Percentiles rank a stretch among this genome's conserved stretches.
Conservation (phyloP, 2,329 filamentous ascomycete species). For the Alternaria gansuensis region DNA sequence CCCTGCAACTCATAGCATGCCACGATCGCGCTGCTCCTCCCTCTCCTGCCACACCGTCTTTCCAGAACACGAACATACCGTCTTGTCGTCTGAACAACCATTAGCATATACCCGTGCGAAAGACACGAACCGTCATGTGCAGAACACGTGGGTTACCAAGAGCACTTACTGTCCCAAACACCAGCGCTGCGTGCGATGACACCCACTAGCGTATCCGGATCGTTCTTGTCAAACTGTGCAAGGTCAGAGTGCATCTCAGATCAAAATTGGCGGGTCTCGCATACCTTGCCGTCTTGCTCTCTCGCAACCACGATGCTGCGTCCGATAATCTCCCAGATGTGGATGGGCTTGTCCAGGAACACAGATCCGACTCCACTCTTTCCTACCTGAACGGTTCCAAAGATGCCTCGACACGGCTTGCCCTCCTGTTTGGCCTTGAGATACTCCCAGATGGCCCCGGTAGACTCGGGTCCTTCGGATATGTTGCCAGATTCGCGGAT, state of each 20-base stretch:
- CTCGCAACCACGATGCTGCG: conserved; percentile 87
- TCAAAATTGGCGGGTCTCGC: conserved; percentile 12
- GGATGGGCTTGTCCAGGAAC: conserved; percentile 82
- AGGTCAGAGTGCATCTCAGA: conserved; percentile 57
- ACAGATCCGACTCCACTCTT: conserved; percentile 77
- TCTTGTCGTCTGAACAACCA: conserved; percentile 75
- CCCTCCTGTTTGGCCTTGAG: conserved; percentile 57
- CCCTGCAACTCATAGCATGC: conserved; percentile 74
- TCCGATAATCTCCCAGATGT: conserved; percentile 96
- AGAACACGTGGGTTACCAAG: conserved; percentile 15
- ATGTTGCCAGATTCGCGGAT: conserved; percentile 89
- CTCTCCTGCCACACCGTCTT: conserved; percentile 99
- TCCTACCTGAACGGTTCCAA: conserved; percentile 80
- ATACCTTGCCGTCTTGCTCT: conserved; percentile 63
- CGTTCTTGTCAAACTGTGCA: conserved; percentile 62
- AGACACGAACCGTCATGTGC: background rate
- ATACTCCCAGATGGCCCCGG: conserved; percentile 81
- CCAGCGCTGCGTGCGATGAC: conserved; percentile 95
- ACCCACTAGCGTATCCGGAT: conserved; percentile 85
- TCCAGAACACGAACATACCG: conserved; percentile 94
- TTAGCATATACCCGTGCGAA: conserved; percentile 8
- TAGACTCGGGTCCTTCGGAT: conserved; percentile 80
- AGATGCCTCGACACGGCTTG: conserved; percentile 65
- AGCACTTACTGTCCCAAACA: conserved; percentile 76
- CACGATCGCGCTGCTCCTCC: conserved; percentile 84